These are phyloP conservation scores for Penicillium arizonense DNA, from an alignment of 495 filamentous ascomycete genomes.

Conservation along the genomic window DNA sequence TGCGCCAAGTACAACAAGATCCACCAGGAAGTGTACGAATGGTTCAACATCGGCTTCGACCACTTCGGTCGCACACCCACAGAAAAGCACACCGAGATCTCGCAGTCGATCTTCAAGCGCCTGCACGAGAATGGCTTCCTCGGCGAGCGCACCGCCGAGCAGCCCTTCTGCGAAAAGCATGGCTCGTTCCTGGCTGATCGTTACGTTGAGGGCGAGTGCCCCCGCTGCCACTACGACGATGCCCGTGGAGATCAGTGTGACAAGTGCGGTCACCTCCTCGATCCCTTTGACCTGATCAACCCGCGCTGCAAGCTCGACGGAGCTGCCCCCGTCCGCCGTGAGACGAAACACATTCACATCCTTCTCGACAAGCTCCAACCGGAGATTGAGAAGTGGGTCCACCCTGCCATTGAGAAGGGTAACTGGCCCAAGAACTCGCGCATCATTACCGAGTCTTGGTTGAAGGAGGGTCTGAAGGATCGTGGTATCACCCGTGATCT, in stretches of 20 bases:
- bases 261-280: conserved; percentile 76
- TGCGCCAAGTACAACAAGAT: conserved; percentile 84
- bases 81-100: conserved; percentile 77
- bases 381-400: conserved; percentile 69
- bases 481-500: conserved; percentile 92
- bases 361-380: conserved; percentile 76
- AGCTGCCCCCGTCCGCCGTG: conserved; percentile 67
- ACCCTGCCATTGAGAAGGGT: conserved; percentile 56
- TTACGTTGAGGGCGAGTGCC: conserved; percentile 89
- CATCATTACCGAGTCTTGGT: conserved; percentile 72
- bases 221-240: conserved; percentile 74
- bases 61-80: conserved; percentile 84
- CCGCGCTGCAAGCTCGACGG: conserved; percentile 79
- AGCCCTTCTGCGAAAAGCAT: conserved; percentile 86
- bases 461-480: conserved; percentile 76
- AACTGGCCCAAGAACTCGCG: conserved; percentile 76
- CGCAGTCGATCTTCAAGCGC: conserved; percentile 79
- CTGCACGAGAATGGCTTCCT: conserved; percentile 80
- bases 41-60: conserved; percentile 85
- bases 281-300: conserved; percentile 63
- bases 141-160: conserved; percentile 70
- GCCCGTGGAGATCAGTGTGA: conserved; percentile 88
- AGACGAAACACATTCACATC: conserved; percentile 74
- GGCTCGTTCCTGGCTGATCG: conserved; percentile 86
- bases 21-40: conserved; percentile 82